Percentiles rank a stretch among this genome's conserved stretches.
Evolutionary conservation across 2,329 filamentous ascomycete species (phyloP).

Genomic region (Botrytis squamosa): DNA sequence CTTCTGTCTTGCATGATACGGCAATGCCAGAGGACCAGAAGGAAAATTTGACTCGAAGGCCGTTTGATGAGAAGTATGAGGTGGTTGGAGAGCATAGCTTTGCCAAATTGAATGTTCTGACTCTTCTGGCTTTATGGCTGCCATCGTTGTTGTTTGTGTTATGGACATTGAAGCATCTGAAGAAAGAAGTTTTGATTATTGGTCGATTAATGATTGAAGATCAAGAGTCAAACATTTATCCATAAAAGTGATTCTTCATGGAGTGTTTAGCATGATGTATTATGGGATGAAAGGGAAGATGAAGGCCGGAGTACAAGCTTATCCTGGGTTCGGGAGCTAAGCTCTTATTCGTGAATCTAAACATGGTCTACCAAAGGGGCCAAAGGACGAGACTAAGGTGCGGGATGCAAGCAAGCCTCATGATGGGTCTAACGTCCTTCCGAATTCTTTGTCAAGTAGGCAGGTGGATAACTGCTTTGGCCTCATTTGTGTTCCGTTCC

Average conservation of each 20-base stretch:
- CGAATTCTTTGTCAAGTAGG: conserved; percentile 28
- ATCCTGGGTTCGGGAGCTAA: conserved; percentile 35
- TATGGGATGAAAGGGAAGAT: conserved; percentile 29
- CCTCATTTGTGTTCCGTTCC: conserved; percentile 25
- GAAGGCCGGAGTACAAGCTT: conserved; percentile 35
- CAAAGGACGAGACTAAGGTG: conserved; percentile 29
- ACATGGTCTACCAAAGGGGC: conserved; percentile 33
- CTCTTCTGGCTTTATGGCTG: conserved; percentile 39
- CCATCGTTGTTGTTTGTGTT: conserved; percentile 39
- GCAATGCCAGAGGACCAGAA: conserved; percentile 29
- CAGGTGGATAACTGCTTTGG: conserved; percentile 24
- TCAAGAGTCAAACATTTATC: conserved; percentile 29
- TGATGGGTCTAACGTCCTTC: conserved; percentile 37
- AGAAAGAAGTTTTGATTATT: conserved; percentile 26
- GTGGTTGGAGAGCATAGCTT: conserved; percentile 36
- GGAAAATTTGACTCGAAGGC: conserved; percentile 34
- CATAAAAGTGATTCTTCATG: conserved; percentile 26
- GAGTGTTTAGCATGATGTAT: conserved; percentile 25
- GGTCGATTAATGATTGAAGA: conserved; percentile 19
- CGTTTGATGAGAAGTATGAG: conserved; percentile 31
- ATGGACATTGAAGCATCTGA: conserved; percentile 37
- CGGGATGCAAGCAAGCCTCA: conserved; percentile 30
- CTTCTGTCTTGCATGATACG: conserved; percentile 36
- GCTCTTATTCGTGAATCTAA: conserved; percentile 35
- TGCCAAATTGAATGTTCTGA: conserved; percentile 38